A percentile compares a stretch with the other conserved stretches of the same genome.
These are phyloP conservation scores for Obelidium mucronatum DNA, from an alignment of 192 early-diverging fungal genomes.

Conservation along the genomic window DNA sequence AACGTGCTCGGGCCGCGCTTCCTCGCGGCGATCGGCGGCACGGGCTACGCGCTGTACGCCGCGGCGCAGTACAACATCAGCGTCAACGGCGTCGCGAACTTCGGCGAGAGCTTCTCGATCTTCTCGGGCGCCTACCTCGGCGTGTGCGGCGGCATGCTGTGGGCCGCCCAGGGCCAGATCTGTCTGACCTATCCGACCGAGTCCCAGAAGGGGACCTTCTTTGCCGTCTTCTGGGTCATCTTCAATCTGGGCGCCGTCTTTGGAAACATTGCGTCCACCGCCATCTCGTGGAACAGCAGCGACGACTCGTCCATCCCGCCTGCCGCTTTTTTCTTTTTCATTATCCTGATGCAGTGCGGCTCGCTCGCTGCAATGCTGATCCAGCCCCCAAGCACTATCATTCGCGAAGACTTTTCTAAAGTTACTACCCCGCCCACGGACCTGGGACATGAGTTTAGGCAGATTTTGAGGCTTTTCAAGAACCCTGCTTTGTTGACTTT, in stretches of 20 bases:
- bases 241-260: conserved; percentile 83
- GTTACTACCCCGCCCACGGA: conserved; percentile 68
- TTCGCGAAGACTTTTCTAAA: conserved; percentile 71
- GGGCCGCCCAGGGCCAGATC: conserved; percentile 65
- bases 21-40: conserved; percentile 70
- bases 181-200: conserved; percentile 86
- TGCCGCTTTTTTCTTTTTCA: conserved; percentile 75
- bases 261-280: conserved; percentile 76
- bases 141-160: conserved; percentile 78
- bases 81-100: conserved; percentile 35
- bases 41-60: conserved; percentile 76
- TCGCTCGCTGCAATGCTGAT: conserved; percentile 61
- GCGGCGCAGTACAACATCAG: conserved; percentile 76
- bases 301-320: conserved; percentile 54
- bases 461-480: conserved; percentile 66
- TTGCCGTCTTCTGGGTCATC: conserved; percentile 88
- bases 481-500: conserved; percentile 74
- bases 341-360: conserved; percentile 60
- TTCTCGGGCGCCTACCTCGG: conserved; percentile 80
- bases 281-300: conserved; percentile 67
- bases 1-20: conserved; percentile 78
- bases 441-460: conserved; percentile 60
- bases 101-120: conserved; percentile 62
- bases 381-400: conserved; percentile 68
- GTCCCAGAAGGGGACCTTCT: conserved; percentile 77